Base-by-base conservation (phyloP, 805 yeast genomes). In the Barnettozyma siamensis region DNA sequence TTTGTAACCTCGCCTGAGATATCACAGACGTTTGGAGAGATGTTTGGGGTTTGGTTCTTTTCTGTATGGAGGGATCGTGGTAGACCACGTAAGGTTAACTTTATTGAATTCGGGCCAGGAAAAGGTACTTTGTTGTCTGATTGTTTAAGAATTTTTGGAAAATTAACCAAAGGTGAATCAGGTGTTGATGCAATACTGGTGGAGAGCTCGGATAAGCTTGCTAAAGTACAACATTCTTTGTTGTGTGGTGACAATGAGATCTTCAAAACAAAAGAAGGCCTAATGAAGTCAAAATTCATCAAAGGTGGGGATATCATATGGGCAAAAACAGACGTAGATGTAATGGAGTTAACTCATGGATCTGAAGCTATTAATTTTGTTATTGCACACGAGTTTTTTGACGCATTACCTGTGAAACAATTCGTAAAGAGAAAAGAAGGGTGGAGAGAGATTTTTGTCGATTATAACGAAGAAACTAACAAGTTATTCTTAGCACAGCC, bases 1-100 rank as follows among this genome's bases (percentile, higher is more conserved):
- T 87, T 87, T 58, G 71, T 81, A 38, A 87, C 95, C 0, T 81
- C 91, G 0, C 95, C 95, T 0, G 95, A 87, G 60, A 84, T 87
- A 38, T 82, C 91, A 7, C 86, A 85, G 31, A 81, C 86, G 64
- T 87, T 86, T 65, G 95, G 95, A 17, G 95, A 87, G 58, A 75
- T 84, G 66, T 70, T 84, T 44, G 95, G 93, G 0, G 63, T 87
- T 5, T 87, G 94, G 87, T 65, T 70, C 43, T 76, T 66, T 45
- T 65, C 75, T 3, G 62, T 66, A 29, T 84, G 88, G 85, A 45
- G 72, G 27, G 57, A 65, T 1, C 89, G 82, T 49, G 69, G 73
- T 21, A 65, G 58, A 33, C 80, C 85, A 0, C 31, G 51, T n/a
- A 54, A 57, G 11, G 60, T 82, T 20, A 64, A 80, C 38, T 54